A percentile compares a stretch with the other conserved stretches of the same genome.
These are phyloP conservation scores for Sugiyamaella boreocaroliniensis DNA, from an alignment of 805 yeast genomes.

Conservation along the genomic window DNA sequence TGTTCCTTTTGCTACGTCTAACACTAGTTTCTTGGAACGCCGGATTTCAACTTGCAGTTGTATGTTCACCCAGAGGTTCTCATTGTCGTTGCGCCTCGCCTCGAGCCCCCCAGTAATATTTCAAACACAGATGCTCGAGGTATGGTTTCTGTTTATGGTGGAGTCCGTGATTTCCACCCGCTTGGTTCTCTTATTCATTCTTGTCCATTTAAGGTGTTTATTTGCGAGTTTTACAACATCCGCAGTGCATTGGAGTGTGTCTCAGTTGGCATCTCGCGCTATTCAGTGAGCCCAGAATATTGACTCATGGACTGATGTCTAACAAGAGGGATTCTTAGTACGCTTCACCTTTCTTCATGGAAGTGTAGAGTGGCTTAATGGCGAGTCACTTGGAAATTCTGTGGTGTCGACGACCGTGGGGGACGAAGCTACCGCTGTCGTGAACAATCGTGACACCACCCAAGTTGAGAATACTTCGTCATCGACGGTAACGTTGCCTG, in stretches of 20 bases:
- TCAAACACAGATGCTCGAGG: neutral
- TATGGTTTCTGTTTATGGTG: neutral
- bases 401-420: too few species aligned
- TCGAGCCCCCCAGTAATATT: neutral
- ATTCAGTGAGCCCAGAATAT: neutral
- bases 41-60: neutral
- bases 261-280: neutral
- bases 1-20: neutral
- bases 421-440: too few species aligned
- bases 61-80: neutral
- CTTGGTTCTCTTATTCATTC: neutral
- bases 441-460: too few species aligned
- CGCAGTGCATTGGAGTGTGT: neutral
- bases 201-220: neutral
- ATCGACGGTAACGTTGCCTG: too few species aligned
- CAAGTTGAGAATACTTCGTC: too few species aligned
- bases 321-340: neutral
- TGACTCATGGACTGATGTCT: neutral
- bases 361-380: neutral
- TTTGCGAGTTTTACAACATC: neutral
- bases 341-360: neutral
- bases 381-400: neutral
- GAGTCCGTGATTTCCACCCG: neutral
- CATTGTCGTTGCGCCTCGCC: neutral
- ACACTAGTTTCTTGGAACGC: neutral